Conservation (phyloP, 768 basidiomycete genomes). For the Tulasnella sp. region DNA sequence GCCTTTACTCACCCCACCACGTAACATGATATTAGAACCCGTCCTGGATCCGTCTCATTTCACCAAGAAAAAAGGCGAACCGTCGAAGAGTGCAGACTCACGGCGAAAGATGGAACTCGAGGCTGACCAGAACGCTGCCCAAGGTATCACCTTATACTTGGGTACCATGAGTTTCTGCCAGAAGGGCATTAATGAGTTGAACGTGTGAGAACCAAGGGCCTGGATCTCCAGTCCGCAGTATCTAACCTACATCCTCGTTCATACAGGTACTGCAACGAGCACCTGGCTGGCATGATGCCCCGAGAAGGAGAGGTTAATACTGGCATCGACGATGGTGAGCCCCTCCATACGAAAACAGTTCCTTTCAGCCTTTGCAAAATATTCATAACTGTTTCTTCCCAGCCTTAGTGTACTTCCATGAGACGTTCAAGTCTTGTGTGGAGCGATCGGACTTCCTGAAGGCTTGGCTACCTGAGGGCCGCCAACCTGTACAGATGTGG, state of each 20-base stretch:
- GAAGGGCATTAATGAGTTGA: slow-evolving; percentile 77
- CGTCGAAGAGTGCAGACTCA: slow-evolving; percentile 54
- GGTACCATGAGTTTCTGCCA: slow-evolving; percentile 87
- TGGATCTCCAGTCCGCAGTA: slow-evolving; percentile 4
- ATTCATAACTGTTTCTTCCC: background rate
- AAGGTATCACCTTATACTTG: slow-evolving; percentile 82
- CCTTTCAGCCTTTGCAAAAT: slow-evolving; percentile 11
- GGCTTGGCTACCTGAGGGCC: slow-evolving; percentile 72
- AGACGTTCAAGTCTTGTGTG: slow-evolving; percentile 88
- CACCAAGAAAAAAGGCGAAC: slow-evolving; percentile 55
- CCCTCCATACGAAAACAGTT: slow-evolving; percentile 15
- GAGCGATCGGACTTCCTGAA: slow-evolving; percentile 82
- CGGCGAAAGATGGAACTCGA: slow-evolving; percentile 67
- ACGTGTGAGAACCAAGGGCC: slow-evolving; percentile 16
- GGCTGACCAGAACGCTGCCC: slow-evolving; percentile 73
- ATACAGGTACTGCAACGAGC: slow-evolving; percentile 34
- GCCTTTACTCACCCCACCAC: too few species aligned
- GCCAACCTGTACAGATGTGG: slow-evolving; percentile 70
- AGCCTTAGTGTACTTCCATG: slow-evolving; percentile 86
- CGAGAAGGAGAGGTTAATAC: slow-evolving; percentile 60
- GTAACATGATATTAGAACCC: too few species aligned
- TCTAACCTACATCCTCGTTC: background rate
- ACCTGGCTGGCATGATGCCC: slow-evolving; percentile 75
- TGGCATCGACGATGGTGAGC: slow-evolving; percentile 66
- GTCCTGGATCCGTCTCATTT: slow-evolving; percentile 74